phyloP scores from a whole-genome alignment of 768 basidiomycete genomes.

The Tylopilus subfusipes region DNA sequence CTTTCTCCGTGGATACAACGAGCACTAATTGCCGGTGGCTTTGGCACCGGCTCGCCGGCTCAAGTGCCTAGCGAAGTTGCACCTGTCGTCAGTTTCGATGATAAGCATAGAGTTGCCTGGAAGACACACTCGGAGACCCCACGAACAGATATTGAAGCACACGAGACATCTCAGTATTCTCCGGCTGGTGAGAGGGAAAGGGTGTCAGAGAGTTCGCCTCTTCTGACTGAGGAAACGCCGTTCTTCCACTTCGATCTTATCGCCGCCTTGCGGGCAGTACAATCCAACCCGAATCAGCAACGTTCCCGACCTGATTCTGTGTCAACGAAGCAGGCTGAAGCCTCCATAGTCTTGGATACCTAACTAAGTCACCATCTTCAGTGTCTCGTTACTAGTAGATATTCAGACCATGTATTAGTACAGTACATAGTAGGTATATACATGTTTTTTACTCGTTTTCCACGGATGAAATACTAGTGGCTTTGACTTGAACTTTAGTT shows the following conservation, averaged over 20 bases:
- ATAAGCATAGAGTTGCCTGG: slow-evolving; percentile 36
- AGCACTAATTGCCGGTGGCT: slow-evolving; percentile 84
- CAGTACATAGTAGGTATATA: too few relatives aligned
- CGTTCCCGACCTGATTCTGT: slow-evolving; percentile 5
- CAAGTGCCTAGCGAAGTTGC: slow-evolving; percentile 61
- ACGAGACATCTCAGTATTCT: slow-evolving; percentile 19
- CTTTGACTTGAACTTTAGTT: too few relatives aligned
- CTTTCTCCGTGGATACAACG: slow-evolving; percentile 94
- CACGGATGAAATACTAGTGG: not conserved
- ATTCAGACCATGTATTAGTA: too few relatives aligned
- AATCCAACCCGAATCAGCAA: slow-evolving; percentile 32
- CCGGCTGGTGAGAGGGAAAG: not conserved
- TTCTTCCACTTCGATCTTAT: slow-evolving; percentile 91
- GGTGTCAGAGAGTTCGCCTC: slow-evolving; percentile 20
- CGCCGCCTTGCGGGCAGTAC: slow-evolving; percentile 68
- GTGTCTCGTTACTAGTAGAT: not conserved
- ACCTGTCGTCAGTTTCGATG: slow-evolving; percentile 64
- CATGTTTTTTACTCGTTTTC: too few relatives aligned
- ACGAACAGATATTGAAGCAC: slow-evolving; percentile 33
- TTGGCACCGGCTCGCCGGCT: slow-evolving; percentile 64
- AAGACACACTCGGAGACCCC: not conserved
- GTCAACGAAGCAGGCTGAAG: slow-evolving; percentile 9
- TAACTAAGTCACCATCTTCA: not conserved
- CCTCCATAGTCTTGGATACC: not conserved
- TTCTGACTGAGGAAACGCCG: slow-evolving; percentile 58